Evolutionary conservation across 2,329 filamentous ascomycete species (phyloP), one percentile per base, ranked within the genome.

Genomic region (Fusarium phyllophilum): DNA sequence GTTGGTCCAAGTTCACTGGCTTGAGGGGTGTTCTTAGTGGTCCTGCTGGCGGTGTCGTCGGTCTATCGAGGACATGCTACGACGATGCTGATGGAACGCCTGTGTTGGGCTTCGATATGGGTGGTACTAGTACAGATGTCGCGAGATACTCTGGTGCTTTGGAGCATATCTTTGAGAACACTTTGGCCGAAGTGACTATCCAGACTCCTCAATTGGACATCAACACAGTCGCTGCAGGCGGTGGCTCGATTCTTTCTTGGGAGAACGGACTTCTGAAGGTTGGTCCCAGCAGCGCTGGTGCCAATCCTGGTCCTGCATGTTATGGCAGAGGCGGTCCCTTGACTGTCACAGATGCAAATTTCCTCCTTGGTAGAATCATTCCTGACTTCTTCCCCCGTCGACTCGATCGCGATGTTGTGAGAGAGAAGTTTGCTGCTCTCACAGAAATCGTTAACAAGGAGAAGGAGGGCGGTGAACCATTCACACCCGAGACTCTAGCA

Each of bases 131-230:
- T 58, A 94, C 92, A 5, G 92, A 94, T 77, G 91, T 94, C 20
- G 92, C 90, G 41, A 83, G 92, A 49, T 94, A 92, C 74, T 89
- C 89, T 10, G 92, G 92, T 17, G 85, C 89, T 45, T 90, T 93
- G 72, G 92, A 94, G 63, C 91, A 94, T 75, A 90, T 94, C 18
- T 93, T 93, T 63, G 91, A 93, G 72, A 92, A 90, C 3, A 93
- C 91, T 3, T 90, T 92, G 8, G 91, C 91, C 0, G 90, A 91
- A 33, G 89, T 93, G 2, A 91, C 91, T 1, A 92, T 94, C 18
- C 91, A 93, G 68, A 91, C 89, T 5, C 92, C 92, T 0, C 92
- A 93, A 76, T 85, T 94, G 4, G 92, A 94, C 75, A 94, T 94
- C 81, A 93, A 93, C 79, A 94, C 92, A 1, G 92, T 94, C 6